Evolutionary conservation across 2,329 filamentous ascomycete genomes (phyloP), one percentile per base, ranked within the genome.

Genomic region (Simplicillium sp.): DNA sequence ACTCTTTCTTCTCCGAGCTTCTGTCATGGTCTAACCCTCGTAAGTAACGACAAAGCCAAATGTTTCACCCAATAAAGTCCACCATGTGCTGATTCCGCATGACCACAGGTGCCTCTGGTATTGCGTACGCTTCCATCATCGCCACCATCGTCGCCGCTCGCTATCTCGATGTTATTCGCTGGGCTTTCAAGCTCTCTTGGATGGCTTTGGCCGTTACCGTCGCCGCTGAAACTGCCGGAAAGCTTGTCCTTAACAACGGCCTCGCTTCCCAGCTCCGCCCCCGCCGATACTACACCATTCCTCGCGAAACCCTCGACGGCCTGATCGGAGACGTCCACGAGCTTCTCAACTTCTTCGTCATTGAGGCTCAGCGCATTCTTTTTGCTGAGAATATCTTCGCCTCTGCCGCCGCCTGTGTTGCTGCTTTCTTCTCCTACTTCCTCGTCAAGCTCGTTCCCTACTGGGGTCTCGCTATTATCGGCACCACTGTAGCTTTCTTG

Each of bases 261-360:
- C 62, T 84, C 36, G 68, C 77, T 44, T 77, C 77, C 39, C 80
- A 83, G 60, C 58, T 84, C 52, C 76, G 80, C 50, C 80, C 80
- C 40, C 75, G 71, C 57, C 72, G 73, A 58, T 84, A 84, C 65
- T 82, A 80, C 60, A 82, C 77, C 5, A 60, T 84, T 34, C 72
- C 80, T 9, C 71, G 73, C 48, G 73, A 80, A 50, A 77, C 75
- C 7, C 60, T 84, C 32, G 75, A 84, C 51, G 58, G 62, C 43
- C 50, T 80, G 48, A 73, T 81, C 50, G 76, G 75, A 42, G 80
- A 84, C 48, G 65, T 79, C 33, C 75, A 82, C 54, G 80, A 84
- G 61, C 70, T 84, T 44, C 60, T 80, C 63, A 84, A 84, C 70
- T 84, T 84, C 60, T 79, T 84, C 51, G 69, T 82, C 46, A 82